These are phyloP conservation scores for Scheffersomyces coipomensis DNA, from an alignment of 805 yeast genomes.

Conservation along the genomic window DNA sequence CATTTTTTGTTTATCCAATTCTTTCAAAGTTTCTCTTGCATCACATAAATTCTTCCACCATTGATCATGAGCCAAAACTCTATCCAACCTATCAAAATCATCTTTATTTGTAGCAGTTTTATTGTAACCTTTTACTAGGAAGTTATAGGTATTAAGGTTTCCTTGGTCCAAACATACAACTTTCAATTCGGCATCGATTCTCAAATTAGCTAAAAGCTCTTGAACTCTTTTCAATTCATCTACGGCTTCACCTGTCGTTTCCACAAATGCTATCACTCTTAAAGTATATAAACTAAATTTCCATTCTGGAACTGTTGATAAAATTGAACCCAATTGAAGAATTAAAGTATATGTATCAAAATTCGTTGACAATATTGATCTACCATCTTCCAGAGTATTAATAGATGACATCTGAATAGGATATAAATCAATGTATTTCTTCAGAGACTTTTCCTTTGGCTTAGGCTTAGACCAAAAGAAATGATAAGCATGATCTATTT, in stretches of 20 bases:
- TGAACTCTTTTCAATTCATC: slow-evolving; percentile 67
- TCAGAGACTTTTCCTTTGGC: slow-evolving; percentile 14
- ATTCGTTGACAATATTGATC: slow-evolving; percentile 76
- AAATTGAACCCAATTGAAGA: slow-evolving; percentile 88
- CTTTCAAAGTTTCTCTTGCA: slow-evolving; percentile 47
- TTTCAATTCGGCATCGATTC: slow-evolving; percentile 81
- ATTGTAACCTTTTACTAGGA: slow-evolving; percentile 69
- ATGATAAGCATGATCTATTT: slow-evolving; percentile 4
- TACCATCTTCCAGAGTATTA: slow-evolving; percentile 63
- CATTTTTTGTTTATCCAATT: slow-evolving; percentile 31
- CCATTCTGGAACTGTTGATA: slow-evolving; percentile 94
- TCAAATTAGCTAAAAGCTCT: slow-evolving; percentile 65
- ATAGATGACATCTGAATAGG: slow-evolving; percentile 97
- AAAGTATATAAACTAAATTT: slow-evolving; percentile 61
- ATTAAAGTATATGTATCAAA: slow-evolving; percentile 95
- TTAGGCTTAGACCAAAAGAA: slow-evolving; percentile 14
- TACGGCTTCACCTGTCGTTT: slow-evolving; percentile 61
- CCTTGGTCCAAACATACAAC: slow-evolving; percentile 68
- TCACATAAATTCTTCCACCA: slow-evolving; percentile 82
- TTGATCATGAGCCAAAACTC: slow-evolving; percentile 55
- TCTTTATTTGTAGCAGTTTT: slow-evolving; percentile 22
- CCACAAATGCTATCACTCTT: slow-evolving; percentile 89
- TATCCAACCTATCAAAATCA: slow-evolving; percentile 45
- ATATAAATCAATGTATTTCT: slow-evolving; percentile 77
- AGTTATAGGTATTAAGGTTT: slow-evolving; percentile 60